A percentile compares a stretch with the other conserved stretches of the same genome.
phyloP scores from a whole-genome alignment of 441 rosid species.

The Bocquillonia castaneifolia region DNA sequence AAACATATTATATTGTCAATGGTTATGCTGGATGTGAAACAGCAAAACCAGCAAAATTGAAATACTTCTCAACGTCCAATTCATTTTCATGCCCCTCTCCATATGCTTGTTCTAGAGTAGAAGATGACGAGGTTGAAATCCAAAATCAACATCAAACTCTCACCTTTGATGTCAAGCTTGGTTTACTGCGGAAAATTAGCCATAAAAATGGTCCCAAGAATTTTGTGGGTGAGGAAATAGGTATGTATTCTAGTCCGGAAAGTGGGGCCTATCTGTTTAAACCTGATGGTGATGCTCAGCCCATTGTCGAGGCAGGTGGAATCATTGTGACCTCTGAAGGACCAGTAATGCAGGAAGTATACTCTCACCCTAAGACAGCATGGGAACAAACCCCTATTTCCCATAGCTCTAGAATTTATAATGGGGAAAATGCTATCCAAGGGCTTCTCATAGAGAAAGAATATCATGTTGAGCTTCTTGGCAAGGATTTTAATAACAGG shows the following conservation, averaged over 20 bases:
- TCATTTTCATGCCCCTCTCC: constrained; percentile 67
- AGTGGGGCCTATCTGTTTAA: constrained; percentile 93
- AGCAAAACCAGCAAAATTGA: constrained; percentile 62
- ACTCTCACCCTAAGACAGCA: constrained; percentile 65
- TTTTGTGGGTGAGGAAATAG: constrained; percentile 66
- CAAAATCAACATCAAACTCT: constrained; percentile 66
- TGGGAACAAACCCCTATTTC: constrained; percentile 70
- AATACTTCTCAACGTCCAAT: constrained; percentile 41
- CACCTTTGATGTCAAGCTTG: constrained; percentile 54
- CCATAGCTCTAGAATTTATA: constrained; percentile 70
- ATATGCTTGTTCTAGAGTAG: constrained; percentile 64
- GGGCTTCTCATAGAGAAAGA: constrained; percentile 72
- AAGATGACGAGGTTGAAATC: constrained; percentile 53
- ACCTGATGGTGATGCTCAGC: constrained; percentile 69
- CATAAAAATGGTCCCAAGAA: constrained; percentile 43
- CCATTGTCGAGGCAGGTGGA: constrained; percentile 60
- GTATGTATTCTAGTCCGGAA: constrained; percentile 64
- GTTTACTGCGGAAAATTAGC: constrained; percentile 59
- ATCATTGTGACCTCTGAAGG: constrained; percentile 65
- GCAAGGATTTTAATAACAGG: constrained; percentile 56
- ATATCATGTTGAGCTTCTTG: constrained; percentile 88
- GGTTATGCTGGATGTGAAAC: constrained; percentile 79
- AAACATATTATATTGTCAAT: constrained; percentile 72
- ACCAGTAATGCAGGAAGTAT: constrained; percentile 70
- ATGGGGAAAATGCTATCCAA: constrained; percentile 52